Base-by-base conservation (phyloP, 2,329 filamentous ascomycete species). In the Escovopsis sp. region DNA sequence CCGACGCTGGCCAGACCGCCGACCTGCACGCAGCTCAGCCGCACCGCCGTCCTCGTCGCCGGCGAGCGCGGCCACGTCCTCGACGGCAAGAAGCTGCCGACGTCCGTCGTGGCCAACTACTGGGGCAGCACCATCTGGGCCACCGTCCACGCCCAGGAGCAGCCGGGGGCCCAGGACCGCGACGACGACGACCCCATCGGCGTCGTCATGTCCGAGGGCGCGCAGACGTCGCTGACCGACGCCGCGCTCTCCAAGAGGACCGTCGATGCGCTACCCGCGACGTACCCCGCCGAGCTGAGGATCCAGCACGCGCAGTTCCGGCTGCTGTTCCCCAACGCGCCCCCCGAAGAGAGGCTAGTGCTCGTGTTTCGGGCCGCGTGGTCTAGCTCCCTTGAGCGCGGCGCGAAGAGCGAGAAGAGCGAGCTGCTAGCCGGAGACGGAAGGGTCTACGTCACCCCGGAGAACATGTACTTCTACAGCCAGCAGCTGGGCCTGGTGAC, bases 381-480 rank as follows among this genome's bases (percentile, higher is more conserved):
- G 86, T 67, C 64, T 36, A 76, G 72, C 48, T 67, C 69, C 15
- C 61, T 54, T 28, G 56, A 66, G 9, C 61, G 64, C 23, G 62
- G 65, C 15, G 62, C 65, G 7, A 32, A 32, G 28, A 11, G 28
- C 28, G 28, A 32, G 28, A 59, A 62, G 4, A 60, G 56, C 42
- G 63, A 64, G 12, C 52, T 56, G 1, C 58, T 96, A 50, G 63
- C 69, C 19, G 72, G 73, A 15, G 73, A 73, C 43, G 74, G 91
- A 1, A 77, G 91, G 42, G 79, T 94, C 23, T 98, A 93, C 58
- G 80, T 94, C 46, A 96, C 89, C 1, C 72, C 81, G 0, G 79
- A 82, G 47, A 83, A 88, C 49, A 79, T 98, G 58, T 96, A 94
- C 60, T 96, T 98, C 57, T 98, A 95, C 62, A 93, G 88, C 53